Evolutionary conservation across 257 asterid genomes (phyloP), one percentile per base, ranked within the genome.

Genomic region (Forsythia viridissima): DNA sequence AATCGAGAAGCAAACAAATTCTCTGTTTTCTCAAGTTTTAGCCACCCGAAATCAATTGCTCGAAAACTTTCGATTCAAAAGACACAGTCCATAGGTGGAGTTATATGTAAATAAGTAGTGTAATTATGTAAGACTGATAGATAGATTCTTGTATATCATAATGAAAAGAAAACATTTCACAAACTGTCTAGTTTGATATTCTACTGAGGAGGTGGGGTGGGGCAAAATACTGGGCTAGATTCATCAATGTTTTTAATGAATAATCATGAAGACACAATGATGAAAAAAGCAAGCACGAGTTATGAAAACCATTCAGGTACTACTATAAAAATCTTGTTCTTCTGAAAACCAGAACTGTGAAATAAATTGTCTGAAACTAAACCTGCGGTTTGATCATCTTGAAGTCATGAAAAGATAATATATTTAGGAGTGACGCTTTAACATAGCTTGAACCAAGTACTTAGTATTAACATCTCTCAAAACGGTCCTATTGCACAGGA

Each of bases 1-100:
- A 4, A 57, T 87, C 2, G 89, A 83, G 76, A 87, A 86, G 85
- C 82, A 85, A 80, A 77, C 84, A 18, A 76, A 84, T 73, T 11
- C 15, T 65, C 76, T 93, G 40, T 93, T 92, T 84, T 86, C 92
- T 44, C 74, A 81, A 51, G 83, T 87, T 71, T 79, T 93, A 39
- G 87, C 73, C 37, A 77, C 87, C 67, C 90, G 98, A 82, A 82
- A 85, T 79, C 81, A 89, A 82, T 77, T 89, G 88, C 74, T 93
- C 0, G 90, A 82, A 42, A 79, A 76, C 59, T 21, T 89, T 76
- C 80, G 94, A 70, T 15, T 85, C 61, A 81, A 82, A 75, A 85
- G 59, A 52, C 46, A 79, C 39, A 18, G 42, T 42, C 48, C 55
- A 9, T 72, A 38, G 69, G 46, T 34, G 1, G 39, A 24, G 15